Base-by-base conservation (phyloP, 2,329 filamentous ascomycete genomes). In the Tricladium varicosporioides region DNA sequence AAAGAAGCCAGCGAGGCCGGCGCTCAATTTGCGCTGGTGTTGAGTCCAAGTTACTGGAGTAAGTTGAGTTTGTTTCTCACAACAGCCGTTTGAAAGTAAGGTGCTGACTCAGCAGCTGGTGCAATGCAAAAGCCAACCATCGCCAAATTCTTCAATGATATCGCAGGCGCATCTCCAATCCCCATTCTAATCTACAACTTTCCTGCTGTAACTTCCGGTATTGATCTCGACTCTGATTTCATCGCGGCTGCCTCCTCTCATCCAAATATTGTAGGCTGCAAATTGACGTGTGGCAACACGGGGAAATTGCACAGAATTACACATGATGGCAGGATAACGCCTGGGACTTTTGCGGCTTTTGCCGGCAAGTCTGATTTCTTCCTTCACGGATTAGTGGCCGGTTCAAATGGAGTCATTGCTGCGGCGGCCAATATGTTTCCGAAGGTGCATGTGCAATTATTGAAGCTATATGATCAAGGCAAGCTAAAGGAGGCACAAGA, bases 271-370 rank as follows among this genome's bases (percentile, higher is more conserved):
- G 77, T 91, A 62, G 90, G 90, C 61, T 91, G 89, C 57, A 94
- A 94, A 73, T 92, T 94, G 78, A 94, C 90, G 48, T 93, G 90
- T 71, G 90, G 88, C 65, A 92, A 89, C 77, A 92, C 89, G 1
- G 90, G 90, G 63, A 94, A 93, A 76, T 80, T 94, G 65, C 91
- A 89, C 14, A 85, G 90, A 40, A 88, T 94, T 8, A 89, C 90
- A 14, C 16, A 42, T n/a, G 19, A 32, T 27, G 15, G 16, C 1
- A 32, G 32, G n/a, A 51, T 27, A 11, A 13, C n/a, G 4, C 16
- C 32, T 22, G 11, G 22, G 7, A 27, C 27, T n/a, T 51, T 51
- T 22, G 49, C 36, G 10, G 36, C 32, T 11, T 18, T 51, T 13
- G 36, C 49, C n/a, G 49, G 33, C 4, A 42, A 44, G 27, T 44